phyloP scores from a whole-genome alignment of 129 eudicot species.

The Flaveria ramosissima region DNA sequence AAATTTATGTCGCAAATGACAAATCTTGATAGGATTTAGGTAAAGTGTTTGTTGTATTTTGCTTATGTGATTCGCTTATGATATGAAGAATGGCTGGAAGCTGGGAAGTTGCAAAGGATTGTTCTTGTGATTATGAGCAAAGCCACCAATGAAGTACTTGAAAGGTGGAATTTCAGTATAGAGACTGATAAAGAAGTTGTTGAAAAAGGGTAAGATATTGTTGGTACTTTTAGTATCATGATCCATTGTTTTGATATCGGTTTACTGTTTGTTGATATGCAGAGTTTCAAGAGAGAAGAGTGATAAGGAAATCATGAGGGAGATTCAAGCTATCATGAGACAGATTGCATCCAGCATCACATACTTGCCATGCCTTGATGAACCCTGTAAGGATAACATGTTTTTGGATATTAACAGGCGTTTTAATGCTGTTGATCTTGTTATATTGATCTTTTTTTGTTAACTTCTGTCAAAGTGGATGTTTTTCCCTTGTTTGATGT shows the following conservation, averaged over 20 bases:
- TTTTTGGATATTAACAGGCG: background rate
- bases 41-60: background rate
- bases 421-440: background rate
- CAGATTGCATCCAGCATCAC: slow-evolving; percentile 94
- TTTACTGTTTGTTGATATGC: slow-evolving; percentile 26
- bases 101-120: slow-evolving; percentile 89
- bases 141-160: slow-evolving; percentile 78
- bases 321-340: slow-evolving; percentile 98
- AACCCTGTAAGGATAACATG: slow-evolving; percentile 63
- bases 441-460: background rate
- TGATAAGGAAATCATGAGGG: slow-evolving; percentile 96
- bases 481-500: slow-evolving; percentile 5
- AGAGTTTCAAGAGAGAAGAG: slow-evolving; percentile 91
- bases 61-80: slow-evolving; percentile 3
- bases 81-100: slow-evolving; percentile 81
- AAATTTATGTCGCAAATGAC: background rate
- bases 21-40: background rate
- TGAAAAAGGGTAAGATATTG: slow-evolving; percentile 67
- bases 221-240: background rate
- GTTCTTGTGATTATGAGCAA: slow-evolving; percentile 94
- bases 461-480: background rate
- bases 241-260: background rate
- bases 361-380: slow-evolving; percentile 95
- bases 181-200: slow-evolving; percentile 85
- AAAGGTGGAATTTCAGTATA: slow-evolving; percentile 97